Conservation (phyloP, 1,284 basidiomycete species). For the Boletus albobrunnescens region DNA sequence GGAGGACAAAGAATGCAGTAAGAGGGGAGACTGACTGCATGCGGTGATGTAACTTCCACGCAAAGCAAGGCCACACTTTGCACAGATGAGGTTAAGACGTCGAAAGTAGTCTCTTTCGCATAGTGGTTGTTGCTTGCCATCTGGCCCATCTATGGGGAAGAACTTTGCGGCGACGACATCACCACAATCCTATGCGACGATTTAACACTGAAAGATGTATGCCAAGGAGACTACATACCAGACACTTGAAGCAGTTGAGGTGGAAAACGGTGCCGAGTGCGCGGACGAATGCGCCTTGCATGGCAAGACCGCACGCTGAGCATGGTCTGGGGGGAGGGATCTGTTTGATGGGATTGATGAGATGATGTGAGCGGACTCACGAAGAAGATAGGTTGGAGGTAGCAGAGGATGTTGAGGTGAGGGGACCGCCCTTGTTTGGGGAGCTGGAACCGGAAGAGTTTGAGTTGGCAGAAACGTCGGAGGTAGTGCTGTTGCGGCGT, state of each 20-base stretch:
- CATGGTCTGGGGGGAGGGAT: constrained; percentile 48
- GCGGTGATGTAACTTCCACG: constrained; percentile 99
- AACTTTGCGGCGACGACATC: constrained; percentile 97
- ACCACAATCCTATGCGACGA: constrained; percentile 77
- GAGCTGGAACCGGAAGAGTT: constrained; percentile 42
- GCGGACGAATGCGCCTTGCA: constrained; percentile 95
- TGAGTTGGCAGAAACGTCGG: constrained; percentile 49
- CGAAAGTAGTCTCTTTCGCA: constrained; percentile 99
- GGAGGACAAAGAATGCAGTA: background rate
- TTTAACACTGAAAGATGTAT: constrained; percentile 1
- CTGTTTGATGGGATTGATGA: constrained; percentile 9
- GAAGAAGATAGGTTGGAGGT: constrained; percentile 44
- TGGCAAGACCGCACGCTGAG: constrained; percentile 67
- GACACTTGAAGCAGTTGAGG: constrained; percentile 94
- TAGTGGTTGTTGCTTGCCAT: constrained; percentile 85
- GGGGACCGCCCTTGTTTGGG: constrained; percentile 41
- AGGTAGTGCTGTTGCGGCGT: constrained; percentile 45
- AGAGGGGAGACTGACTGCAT: constrained; percentile 70
- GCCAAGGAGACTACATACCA: constrained; percentile 51
- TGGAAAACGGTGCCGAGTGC: constrained; percentile 95
- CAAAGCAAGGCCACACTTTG: constrained; percentile 90
- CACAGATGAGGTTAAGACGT: constrained; percentile 93
- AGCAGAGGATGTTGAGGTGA: constrained; percentile 43
- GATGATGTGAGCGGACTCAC: constrained; percentile 35
- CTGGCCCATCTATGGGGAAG: constrained; percentile 91